Evolutionary conservation across 1,284 basidiomycete genomes (phyloP).

Genomic region (Apiotrichum porosum): DNA sequence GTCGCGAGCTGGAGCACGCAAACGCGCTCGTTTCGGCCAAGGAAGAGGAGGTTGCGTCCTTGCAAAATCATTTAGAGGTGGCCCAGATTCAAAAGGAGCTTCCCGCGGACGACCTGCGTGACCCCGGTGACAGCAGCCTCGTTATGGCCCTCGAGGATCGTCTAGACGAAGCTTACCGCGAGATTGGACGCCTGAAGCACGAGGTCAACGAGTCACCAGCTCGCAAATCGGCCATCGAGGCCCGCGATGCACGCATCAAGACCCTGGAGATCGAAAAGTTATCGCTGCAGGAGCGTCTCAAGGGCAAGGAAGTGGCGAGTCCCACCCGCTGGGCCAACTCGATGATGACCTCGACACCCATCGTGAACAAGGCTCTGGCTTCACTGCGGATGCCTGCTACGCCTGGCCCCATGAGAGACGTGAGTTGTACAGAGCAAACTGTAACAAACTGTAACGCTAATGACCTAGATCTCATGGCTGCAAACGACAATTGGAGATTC

Average conservation of each 20-base stretch:
- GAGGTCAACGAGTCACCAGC: constrained; percentile 52
- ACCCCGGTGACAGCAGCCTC: not conserved
- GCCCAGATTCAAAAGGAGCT: not conserved
- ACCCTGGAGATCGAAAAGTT: constrained; percentile 41
- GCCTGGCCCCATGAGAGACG: constrained; percentile 43
- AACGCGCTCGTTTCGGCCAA: not conserved
- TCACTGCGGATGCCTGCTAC: constrained; percentile 40
- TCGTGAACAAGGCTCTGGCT: constrained; percentile 35
- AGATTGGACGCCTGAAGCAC: constrained; percentile 68
- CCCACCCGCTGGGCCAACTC: constrained; percentile 7
- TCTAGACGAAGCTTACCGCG: constrained; percentile 70
- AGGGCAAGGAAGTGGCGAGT: not conserved
- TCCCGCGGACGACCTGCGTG: not conserved
- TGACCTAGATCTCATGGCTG: constrained; percentile 43
- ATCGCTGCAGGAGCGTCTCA: constrained; percentile 25
- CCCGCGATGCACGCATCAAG: constrained; percentile 36
- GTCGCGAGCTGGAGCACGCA: not conserved
- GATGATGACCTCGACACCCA: constrained; percentile 22
- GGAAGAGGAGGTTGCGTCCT: not conserved
- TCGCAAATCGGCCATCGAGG: constrained; percentile 31
- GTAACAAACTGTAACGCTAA: too few relatives aligned
- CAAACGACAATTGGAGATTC: constrained; percentile 39
- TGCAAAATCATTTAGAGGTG: constrained; percentile 1
- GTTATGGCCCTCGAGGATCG: constrained; percentile 59
- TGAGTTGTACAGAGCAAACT: constrained; percentile 21